Percentiles rank a stretch among this genome's conserved stretches.
These are phyloP conservation scores for Pythium angustatum DNA, from an alignment of 352 stramenopile species.

Conservation along the genomic window DNA sequence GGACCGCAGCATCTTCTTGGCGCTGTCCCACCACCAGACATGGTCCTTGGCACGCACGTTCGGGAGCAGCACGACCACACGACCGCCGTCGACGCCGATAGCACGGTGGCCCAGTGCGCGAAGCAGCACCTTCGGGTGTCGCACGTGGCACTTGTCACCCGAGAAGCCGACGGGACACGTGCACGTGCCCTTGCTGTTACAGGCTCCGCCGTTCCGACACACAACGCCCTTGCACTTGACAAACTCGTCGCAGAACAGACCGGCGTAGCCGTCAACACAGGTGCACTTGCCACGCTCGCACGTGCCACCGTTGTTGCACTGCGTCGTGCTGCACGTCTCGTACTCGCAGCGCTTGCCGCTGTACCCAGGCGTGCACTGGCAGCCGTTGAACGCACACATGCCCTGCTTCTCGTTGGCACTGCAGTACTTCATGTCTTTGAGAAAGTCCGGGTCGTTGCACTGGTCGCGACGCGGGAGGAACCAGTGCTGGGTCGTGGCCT, in stretches of 20 bases:
- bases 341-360: constrained; percentile 1
- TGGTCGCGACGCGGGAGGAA: constrained; percentile 3
- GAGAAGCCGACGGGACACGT: constrained; percentile 8
- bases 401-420: neutral
- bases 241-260: constrained; percentile 15
- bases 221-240: constrained; percentile 13
- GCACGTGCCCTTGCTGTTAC: constrained; percentile 4
- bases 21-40: constrained; percentile 11
- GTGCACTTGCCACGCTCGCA: constrained; percentile 11
- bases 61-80: neutral
- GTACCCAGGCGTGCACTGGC: constrained; percentile 11
- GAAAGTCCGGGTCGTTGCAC: neutral
- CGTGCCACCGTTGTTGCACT: constrained; percentile 14
- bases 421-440: constrained; percentile 6
- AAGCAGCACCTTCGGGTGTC: constrained; percentile 6
- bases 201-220: constrained; percentile 12
- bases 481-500: constrained; percentile 6
- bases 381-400: constrained; percentile 6
- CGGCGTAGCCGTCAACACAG: constrained; percentile 7
- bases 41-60: constrained; percentile 9
- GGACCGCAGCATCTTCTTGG: constrained; percentile 13
- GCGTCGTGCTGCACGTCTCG: constrained; percentile 3
- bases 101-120: constrained; percentile 4
- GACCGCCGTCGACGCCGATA: constrained; percentile 5
- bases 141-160: neutral